Evolutionary conservation across 2,329 filamentous ascomycete genomes (phyloP), one percentile per base, ranked within the genome.

Genomic region (Verticillium alfalfae): DNA sequence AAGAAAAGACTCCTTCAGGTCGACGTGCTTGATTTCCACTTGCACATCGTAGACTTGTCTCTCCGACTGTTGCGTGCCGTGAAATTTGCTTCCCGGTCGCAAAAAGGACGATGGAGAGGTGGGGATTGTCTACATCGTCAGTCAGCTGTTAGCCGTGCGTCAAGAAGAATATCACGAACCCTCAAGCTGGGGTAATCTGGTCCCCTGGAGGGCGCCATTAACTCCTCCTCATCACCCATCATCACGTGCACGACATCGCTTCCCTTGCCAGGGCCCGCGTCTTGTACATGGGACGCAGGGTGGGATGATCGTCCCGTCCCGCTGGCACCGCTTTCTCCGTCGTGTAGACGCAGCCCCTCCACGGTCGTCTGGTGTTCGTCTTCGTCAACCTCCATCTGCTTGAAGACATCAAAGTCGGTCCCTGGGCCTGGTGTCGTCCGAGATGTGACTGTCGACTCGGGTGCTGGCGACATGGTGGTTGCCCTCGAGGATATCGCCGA

Each of bases 11-110:
- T 98, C 92, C 61, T 88, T 85, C 84, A 98, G 89, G 72, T 98
- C 93, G 55, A 98, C 93, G 76, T 97, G 90, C 76, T 98, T 97
- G 67, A 99, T 92, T 72, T 97, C 93, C 2, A 99, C 95, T 70
- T 97, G 91, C 1, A 99, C 95, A 65, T 97, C 92, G 73, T 99
- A 99, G 10, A 91, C 86, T 72, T 97, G 93, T 63, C 91, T 87
- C 72, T 98, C 94, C 2, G 94, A 98, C 72, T 94, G 90, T 71
- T 99, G 95, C 15, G 91, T 96, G 62, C 95, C 95, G 63, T 86
- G 84, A 71, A 97, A 99, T 69, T 86, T 91, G 76, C 92, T 97
- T 18, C 93, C 93, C 2, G 93, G 87, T 56, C 92, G 89, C 61
- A 99, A 81, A 73, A 89, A 96, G 0, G 92, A 95, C 0, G 92